Percentiles rank a stretch among this genome's conserved stretches.
phyloP scores from a whole-genome alignment of 306 rosid species.

The Casuarina glauca region DNA sequence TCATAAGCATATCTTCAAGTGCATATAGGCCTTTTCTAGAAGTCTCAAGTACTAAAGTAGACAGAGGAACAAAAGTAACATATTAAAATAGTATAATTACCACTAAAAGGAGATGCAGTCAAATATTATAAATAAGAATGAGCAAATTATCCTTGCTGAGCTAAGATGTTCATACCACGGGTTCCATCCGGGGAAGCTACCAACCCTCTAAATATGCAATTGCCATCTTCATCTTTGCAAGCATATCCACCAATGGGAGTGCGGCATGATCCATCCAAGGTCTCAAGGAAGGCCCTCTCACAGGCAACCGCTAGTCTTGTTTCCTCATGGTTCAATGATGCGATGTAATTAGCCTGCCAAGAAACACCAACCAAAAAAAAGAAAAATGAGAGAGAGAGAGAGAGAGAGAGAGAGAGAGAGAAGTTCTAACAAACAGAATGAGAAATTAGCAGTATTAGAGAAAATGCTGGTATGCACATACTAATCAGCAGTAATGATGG shows the following conservation, averaged over 20 bases:
- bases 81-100: constrained; percentile 1
- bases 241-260: constrained; percentile 95
- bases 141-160: constrained; percentile 6
- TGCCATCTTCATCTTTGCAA: constrained; percentile 60
- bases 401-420: too few relatives aligned
- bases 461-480: not conserved
- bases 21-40: constrained; percentile 70
- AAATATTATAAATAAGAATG: not conserved
- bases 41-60: constrained; percentile 68
- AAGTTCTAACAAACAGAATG: not conserved
- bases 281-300: constrained; percentile 80
- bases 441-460: not conserved
- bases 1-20: constrained; percentile 63
- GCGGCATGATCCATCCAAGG: constrained; percentile 85
- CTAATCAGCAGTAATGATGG: not conserved
- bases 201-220: constrained; percentile 53
- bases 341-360: constrained; percentile 70
- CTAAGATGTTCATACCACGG: constrained; percentile 45
- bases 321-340: constrained; percentile 79
- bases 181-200: constrained; percentile 43
- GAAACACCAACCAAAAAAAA: constrained; percentile 17
- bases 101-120: constrained; percentile 12
- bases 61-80: not conserved
- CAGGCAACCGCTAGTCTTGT: constrained; percentile 78
- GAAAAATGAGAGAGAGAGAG: not conserved